These are phyloP conservation scores for Avena insularis DNA, from an alignment of 176 grass and related monocot species.

Conservation along the genomic window DNA sequence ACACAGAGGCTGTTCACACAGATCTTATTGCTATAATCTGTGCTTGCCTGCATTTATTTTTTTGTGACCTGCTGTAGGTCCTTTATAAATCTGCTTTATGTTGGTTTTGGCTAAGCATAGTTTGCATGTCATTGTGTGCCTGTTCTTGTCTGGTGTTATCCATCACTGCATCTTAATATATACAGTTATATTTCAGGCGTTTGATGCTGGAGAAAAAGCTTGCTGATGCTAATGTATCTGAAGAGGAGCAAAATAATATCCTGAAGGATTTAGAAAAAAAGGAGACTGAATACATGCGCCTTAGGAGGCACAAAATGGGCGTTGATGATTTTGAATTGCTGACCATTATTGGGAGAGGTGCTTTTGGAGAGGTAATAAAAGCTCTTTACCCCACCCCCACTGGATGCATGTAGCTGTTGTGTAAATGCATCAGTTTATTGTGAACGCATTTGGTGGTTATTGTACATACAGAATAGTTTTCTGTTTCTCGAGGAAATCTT, in stretches of 20 bases:
- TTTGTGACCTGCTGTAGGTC: background rate
- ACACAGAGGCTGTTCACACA: background rate
- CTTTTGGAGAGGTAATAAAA: slow-evolving; percentile 75
- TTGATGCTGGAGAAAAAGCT: slow-evolving; percentile 73
- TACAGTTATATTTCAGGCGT: slow-evolving; percentile 47
- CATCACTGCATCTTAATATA: slow-evolving; percentile 43
- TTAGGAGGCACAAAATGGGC: slow-evolving; percentile 75
- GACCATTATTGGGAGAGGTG: slow-evolving; percentile 79
- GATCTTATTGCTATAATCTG: slow-evolving; percentile 22
- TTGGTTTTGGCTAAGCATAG: slow-evolving; percentile 8
- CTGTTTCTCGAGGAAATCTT: background rate
- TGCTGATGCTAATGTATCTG: slow-evolving; percentile 75
- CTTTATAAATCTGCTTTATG: background rate
- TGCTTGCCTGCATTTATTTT: background rate
- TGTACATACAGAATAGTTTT: slow-evolving; percentile 18
- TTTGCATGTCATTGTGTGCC: slow-evolving; percentile 4
- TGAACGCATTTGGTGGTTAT: slow-evolving; percentile 20
- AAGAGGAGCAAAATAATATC: slow-evolving; percentile 71
- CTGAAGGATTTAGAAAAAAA: slow-evolving; percentile 74
- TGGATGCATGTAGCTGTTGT: slow-evolving; percentile 31
- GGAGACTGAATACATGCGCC: slow-evolving; percentile 77
- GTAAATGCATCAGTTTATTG: slow-evolving; percentile 18
- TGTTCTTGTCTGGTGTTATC: slow-evolving; percentile 23
- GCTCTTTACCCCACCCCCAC: background rate
- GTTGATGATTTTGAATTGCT: slow-evolving; percentile 88